These are phyloP conservation scores for Penicillium sp. DNA, from an alignment of 2,329 filamentous ascomycete genomes.

Conservation along the genomic window DNA sequence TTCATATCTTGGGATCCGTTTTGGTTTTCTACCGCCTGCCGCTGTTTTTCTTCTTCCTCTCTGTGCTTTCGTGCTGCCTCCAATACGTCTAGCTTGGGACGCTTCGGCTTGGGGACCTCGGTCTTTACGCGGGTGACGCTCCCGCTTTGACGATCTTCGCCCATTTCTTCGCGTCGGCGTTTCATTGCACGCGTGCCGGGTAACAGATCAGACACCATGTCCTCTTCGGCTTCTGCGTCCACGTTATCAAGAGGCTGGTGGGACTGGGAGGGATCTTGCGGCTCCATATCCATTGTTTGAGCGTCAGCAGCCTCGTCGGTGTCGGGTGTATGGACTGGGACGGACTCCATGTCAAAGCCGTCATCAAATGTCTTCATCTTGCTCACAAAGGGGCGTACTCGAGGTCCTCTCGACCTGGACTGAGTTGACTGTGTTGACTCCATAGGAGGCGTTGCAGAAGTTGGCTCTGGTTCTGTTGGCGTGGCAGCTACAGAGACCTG, in stretches of 20 bases:
- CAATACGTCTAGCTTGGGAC: constrained; percentile 63
- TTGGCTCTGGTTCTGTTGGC: neutral
- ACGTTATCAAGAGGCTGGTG: constrained; percentile 26
- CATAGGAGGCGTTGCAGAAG: neutral
- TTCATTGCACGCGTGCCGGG: constrained; percentile 75
- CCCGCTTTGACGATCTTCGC: constrained; percentile 44
- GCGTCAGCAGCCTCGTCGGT: constrained; percentile 17
- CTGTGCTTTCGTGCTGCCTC: constrained; percentile 56
- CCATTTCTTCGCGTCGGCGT: constrained; percentile 63
- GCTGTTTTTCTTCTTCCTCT: constrained; percentile 52
- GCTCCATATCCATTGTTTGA: constrained; percentile 21
- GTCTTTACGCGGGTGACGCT: constrained; percentile 19
- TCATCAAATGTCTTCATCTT: constrained; percentile 71
- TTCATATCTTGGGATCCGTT: constrained; percentile 56
- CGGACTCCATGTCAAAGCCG: constrained; percentile 47
- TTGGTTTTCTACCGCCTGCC: constrained; percentile 51
- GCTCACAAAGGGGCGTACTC: constrained; percentile 32
- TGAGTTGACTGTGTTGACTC: constrained; percentile 17
- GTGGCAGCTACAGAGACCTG: constrained; percentile 4
- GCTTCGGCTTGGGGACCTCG: constrained; percentile 44
- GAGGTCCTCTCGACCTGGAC: constrained; percentile 21
- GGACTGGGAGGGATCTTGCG: constrained; percentile 18
- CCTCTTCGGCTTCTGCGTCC: constrained; percentile 42
- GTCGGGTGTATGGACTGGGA: constrained; percentile 35
- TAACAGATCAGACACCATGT: constrained; percentile 67